These are phyloP conservation scores for Pichia norvegensis DNA, from an alignment of 1,139 yeast genomes.

Conservation along the genomic window DNA sequence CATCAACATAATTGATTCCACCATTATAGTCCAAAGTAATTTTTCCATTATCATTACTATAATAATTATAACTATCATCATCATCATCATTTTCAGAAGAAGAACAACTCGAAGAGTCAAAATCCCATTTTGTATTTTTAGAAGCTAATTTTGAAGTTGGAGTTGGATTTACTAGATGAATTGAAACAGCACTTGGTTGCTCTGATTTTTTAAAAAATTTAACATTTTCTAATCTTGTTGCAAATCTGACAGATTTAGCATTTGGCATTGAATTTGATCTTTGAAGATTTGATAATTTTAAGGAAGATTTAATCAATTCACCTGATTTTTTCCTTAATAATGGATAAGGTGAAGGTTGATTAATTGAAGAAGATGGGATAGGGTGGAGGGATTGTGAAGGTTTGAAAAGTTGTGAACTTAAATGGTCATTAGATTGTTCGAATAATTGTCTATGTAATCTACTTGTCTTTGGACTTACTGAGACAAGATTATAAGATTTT, in stretches of 20 bases:
- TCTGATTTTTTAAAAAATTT: constrained; percentile 66
- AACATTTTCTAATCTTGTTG: constrained; percentile 55
- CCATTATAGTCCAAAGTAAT: not conserved
- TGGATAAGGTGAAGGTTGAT: not conserved
- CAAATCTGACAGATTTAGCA: constrained; percentile 73
- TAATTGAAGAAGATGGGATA: not conserved
- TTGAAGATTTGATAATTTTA: constrained; percentile 43
- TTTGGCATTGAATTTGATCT: constrained; percentile 64
- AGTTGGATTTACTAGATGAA: constrained; percentile 19
- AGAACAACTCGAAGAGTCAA: constrained; percentile 17
- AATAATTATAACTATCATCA: constrained; percentile 14
- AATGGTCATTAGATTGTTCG: not conserved
- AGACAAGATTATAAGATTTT: constrained; percentile 3
- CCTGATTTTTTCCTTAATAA: constrained; percentile 63
- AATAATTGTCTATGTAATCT: not conserved
- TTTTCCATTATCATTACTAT: not conserved
- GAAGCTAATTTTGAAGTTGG: constrained; percentile 27
- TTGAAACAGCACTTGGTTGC: constrained; percentile 68
- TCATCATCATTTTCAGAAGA: constrained; percentile 25
- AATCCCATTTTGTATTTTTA: constrained; percentile 23
- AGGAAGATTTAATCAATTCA: constrained; percentile 67
- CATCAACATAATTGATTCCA: constrained; percentile 19
- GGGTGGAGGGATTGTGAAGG: not conserved
- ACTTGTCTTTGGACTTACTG: constrained; percentile 1
- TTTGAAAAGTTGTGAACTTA: not conserved